Percentiles rank a stretch among this genome's conserved stretches.
Evolutionary conservation across 2,329 filamentous ascomycete genomes (phyloP).

Genomic region (Clonostachys rosea): DNA sequence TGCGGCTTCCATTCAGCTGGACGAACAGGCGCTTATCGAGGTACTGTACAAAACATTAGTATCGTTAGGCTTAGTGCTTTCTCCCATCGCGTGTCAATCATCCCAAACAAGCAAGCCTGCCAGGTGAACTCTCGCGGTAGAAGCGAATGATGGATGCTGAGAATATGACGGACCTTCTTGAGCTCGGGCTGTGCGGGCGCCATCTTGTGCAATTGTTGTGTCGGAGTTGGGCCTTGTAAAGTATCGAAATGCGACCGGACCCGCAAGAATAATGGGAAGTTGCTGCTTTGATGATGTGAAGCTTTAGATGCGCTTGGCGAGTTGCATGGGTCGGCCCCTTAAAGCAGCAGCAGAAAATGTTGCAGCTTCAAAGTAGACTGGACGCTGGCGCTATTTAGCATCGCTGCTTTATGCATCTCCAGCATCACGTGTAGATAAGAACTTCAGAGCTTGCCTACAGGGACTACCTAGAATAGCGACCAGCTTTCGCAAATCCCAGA

Average conservation of each 20-base stretch:
- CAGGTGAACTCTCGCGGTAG: neutral
- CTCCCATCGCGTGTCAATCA: neutral
- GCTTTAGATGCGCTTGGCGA: slow-evolving; percentile 12
- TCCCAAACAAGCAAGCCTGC: neutral
- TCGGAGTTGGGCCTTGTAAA: too few relatives aligned
- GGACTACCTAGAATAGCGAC: too few relatives aligned
- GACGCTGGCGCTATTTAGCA: too few relatives aligned
- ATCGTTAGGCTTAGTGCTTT: neutral
- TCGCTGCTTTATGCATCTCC: slow-evolving; percentile 8
- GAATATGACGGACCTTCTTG: slow-evolving; percentile 69
- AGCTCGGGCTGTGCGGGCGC: slow-evolving; percentile 98
- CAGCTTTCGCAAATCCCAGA: too few relatives aligned
- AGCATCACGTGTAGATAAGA: slow-evolving; percentile 47
- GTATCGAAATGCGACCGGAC: too few relatives aligned
- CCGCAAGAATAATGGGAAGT: slow-evolving; percentile 3
- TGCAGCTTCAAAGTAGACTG: too few relatives aligned
- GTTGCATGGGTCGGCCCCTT: slow-evolving; percentile 1
- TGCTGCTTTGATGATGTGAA: slow-evolving; percentile 15
- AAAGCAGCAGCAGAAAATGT: too few relatives aligned
- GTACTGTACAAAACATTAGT: slow-evolving; percentile 58
- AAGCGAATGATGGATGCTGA: neutral
- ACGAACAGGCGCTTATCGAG: slow-evolving; percentile 99
- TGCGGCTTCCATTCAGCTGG: slow-evolving; percentile 95
- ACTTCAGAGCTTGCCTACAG: slow-evolving; percentile 1
- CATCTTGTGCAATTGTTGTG: slow-evolving; percentile 57